A percentile compares a stretch with the other conserved stretches of the same genome.
Evolutionary conservation across 306 rosid species (phyloP).

Genomic region (Fragaria vesca): DNA sequence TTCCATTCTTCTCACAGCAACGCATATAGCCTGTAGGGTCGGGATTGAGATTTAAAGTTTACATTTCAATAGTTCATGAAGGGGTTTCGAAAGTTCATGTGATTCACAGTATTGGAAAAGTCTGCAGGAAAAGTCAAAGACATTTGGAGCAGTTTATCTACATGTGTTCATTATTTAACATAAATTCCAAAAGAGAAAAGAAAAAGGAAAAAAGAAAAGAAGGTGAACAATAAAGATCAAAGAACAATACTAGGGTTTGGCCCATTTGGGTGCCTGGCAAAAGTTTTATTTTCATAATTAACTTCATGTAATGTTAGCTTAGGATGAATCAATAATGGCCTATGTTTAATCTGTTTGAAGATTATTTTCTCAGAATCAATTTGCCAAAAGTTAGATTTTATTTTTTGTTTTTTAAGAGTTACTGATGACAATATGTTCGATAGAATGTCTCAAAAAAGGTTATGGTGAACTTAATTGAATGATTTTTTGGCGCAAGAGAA

Average conservation of each 20-base stretch:
- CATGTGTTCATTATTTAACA: not conserved
- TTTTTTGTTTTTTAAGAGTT: not conserved
- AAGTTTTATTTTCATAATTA: not conserved
- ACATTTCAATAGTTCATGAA: not conserved
- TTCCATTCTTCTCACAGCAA: conserved; percentile 2
- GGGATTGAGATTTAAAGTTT: not conserved
- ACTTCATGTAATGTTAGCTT: not conserved
- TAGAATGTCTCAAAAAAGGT: not conserved
- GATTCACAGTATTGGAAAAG: not conserved
- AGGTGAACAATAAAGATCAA: not conserved
- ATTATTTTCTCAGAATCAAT: too few species aligned
- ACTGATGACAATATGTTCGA: not conserved
- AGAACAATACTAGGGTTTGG: not conserved
- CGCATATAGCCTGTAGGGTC: not conserved
- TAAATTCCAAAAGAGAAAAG: conserved; percentile 6
- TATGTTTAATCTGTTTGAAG: not conserved
- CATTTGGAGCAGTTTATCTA: not conserved
- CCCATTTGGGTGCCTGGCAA: not conserved
- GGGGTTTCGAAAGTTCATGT: not conserved
- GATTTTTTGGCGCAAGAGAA: not conserved
- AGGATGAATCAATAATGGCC: not conserved
- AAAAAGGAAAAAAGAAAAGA: conserved; percentile 7
- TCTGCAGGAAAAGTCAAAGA: not conserved
- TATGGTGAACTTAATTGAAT: not conserved
- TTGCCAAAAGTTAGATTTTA: not conserved